Evolutionary conservation across 108 stramenopile species (phyloP).

Genomic region (Cylindrotheca closterium): DNA sequence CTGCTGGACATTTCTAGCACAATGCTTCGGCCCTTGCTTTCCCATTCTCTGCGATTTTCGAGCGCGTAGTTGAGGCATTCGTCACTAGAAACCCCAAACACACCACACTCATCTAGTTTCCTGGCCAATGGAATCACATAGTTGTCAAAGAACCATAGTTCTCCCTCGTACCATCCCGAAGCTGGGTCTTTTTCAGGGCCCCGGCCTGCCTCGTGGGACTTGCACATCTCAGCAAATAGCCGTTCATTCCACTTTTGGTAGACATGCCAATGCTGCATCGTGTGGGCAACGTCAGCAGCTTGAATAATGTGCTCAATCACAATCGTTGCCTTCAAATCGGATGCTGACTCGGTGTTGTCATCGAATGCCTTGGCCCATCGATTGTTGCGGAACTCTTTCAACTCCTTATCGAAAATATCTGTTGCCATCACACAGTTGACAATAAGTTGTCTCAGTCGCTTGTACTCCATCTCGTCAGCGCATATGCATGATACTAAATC

Average conservation of each 20-base stretch:
- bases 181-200: neutral
- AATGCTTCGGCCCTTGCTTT: neutral
- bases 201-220: neutral
- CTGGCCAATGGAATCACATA: slow-evolving; percentile 15
- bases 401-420: slow-evolving; percentile 16
- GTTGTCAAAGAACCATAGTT: slow-evolving; percentile 15
- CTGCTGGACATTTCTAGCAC: neutral
- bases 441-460: slow-evolving; percentile 31
- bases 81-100: slow-evolving; percentile 12
- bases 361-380: slow-evolving; percentile 33
- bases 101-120: slow-evolving; percentile 10
- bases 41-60: slow-evolving; percentile 9
- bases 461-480: slow-evolving; percentile 14
- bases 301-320: slow-evolving; percentile 5
- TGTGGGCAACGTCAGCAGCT: slow-evolving; percentile 9
- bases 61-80: slow-evolving; percentile 15
- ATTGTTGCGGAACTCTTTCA: slow-evolving; percentile 4
- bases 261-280: slow-evolving; percentile 19
- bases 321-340: slow-evolving; percentile 8
- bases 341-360: slow-evolving; percentile 5
- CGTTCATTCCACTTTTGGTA: slow-evolving; percentile 17
- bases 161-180: slow-evolving; percentile 9
- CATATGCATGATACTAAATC: slow-evolving; percentile 12
- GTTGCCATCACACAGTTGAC: slow-evolving; percentile 35
- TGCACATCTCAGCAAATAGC: slow-evolving; percentile 1